A percentile compares a stretch with the other conserved stretches of the same genome.
phyloP scores from a whole-genome alignment of 805 yeast species.

The Spencermartinsiella europaea region DNA sequence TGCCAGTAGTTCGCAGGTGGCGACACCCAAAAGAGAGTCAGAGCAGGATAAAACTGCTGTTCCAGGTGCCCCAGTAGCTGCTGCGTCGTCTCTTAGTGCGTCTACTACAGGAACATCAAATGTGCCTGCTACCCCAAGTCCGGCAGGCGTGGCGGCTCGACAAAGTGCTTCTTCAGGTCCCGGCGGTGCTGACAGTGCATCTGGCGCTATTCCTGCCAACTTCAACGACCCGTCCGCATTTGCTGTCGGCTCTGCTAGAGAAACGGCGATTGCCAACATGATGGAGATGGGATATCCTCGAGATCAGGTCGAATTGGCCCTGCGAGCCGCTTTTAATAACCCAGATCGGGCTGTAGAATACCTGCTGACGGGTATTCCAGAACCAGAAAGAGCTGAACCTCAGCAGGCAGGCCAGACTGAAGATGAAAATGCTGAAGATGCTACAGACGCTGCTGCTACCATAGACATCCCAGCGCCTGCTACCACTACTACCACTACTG shows the following conservation, averaged over 20 bases:
- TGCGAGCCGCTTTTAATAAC: conserved; percentile 92
- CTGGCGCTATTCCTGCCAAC: conserved; percentile 28
- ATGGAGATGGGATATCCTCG: conserved; percentile 96
- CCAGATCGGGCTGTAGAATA: conserved; percentile 98
- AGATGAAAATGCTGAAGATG: conserved; percentile 23
- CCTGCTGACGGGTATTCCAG: conserved; percentile 84
- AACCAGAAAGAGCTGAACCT: conserved; percentile 33
- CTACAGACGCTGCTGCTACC: conserved; percentile 18
- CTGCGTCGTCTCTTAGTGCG: conserved; percentile 11
- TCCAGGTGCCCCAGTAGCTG: conserved; percentile 22
- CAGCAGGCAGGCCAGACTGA: conserved; percentile 23
- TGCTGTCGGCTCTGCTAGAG: conserved; percentile 74
- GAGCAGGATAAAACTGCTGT: conserved; percentile 14
- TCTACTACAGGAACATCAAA: conserved; percentile 29
- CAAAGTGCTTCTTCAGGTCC: conserved; percentile 25
- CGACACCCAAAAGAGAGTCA: conserved; percentile 9
- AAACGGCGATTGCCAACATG: conserved; percentile 71
- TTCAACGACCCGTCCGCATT: conserved; percentile 35
- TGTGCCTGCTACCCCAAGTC: conserved; percentile 20
- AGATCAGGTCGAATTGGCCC: conserved; percentile 79
- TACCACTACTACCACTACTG: conserved; percentile 3
- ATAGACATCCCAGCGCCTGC: conserved; percentile 13
- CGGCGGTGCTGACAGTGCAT: conserved; percentile 24
- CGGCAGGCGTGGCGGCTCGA: conserved; percentile 27
- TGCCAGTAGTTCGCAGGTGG: conserved; percentile 14